Base-by-base conservation (phyloP, 1,284 basidiomycete genomes). In the Austroboletus novae-zelandiae region DNA sequence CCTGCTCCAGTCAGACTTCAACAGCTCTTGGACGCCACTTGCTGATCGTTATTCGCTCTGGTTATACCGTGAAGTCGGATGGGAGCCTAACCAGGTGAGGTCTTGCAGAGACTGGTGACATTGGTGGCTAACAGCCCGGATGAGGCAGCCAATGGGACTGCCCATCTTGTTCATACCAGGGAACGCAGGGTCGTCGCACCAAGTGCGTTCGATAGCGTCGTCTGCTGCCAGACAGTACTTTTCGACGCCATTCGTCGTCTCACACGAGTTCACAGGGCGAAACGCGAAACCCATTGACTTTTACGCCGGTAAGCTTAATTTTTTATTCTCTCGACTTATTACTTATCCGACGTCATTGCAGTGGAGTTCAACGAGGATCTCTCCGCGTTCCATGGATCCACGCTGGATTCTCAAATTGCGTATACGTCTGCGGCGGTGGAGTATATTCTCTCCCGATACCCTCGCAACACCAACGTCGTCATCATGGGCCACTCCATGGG, bases 281-380 rank as follows among this genome's bases (percentile, higher is more conserved):
- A 59, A 58, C 2, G 55, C 81, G 40, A 80, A 78, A 54, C 79
- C 84, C 2, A 68, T 96, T 6, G 94, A 97, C 68, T 81, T 96
- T 62, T 98, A 89, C 65, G 79, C 94, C 20, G 81, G 91, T 90
- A 55, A 49, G 80, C 10, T 4, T 31, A 18, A 15, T 7, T 29
- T n/a, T 23, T 14, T 15, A 4, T n/a, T 13, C n/a, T 15, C 17
- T 36, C 9, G 40, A 27, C 41, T 32, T 11, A 1, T 17, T 9
- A 11, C 37, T 51, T 57, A 46, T 34, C 36, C 18, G 9, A 39
- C n/a, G 34, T 9, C 15, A 3, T 25, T 20, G 18, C 27, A 94
- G 91, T 94, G 55, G 94, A 99, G 65, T 96, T 94, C 73, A 98
- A 98, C 65, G 96, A 99, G 69, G 97, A 98, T 64, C 84, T 98